Conservation (phyloP, 2,329 filamentous ascomycete genomes). For the Cladosporium sp. region DNA sequence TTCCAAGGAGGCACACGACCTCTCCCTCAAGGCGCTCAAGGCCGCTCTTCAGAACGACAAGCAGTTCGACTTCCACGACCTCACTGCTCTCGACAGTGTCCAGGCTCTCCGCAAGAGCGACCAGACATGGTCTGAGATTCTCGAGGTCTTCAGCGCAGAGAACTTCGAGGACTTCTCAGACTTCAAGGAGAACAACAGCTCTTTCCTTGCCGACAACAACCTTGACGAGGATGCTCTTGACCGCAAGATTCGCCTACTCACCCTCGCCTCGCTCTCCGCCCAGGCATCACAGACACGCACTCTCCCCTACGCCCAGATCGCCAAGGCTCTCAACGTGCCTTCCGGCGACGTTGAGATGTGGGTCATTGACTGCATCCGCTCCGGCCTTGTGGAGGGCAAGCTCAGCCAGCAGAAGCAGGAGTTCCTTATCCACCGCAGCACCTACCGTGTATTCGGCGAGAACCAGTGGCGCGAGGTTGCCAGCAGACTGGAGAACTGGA, state of each 20-base stretch:
- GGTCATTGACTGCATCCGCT: slow-evolving; percentile 97
- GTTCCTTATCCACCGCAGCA: slow-evolving; percentile 93
- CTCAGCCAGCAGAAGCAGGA: slow-evolving; percentile 89
- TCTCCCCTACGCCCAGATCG: slow-evolving; percentile 83
- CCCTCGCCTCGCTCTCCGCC: slow-evolving; percentile 85
- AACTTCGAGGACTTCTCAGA: slow-evolving; percentile 94
- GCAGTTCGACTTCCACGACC: slow-evolving; percentile 73
- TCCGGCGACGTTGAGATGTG: slow-evolving; percentile 90
- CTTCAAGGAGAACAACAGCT: slow-evolving; percentile 88
- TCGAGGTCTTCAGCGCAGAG: slow-evolving; percentile 94
- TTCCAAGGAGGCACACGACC: slow-evolving; percentile 56
- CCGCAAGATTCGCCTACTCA: slow-evolving; percentile 95
- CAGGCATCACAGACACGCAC: slow-evolving; percentile 75
- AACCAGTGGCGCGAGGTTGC: slow-evolving; percentile 98
- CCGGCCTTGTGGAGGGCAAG: slow-evolving; percentile 93
- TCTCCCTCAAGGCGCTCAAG: slow-evolving; percentile 66
- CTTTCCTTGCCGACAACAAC: slow-evolving; percentile 76
- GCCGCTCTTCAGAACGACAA: slow-evolving; percentile 65
- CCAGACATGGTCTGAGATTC: slow-evolving; percentile 82
- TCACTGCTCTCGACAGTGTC: slow-evolving; percentile 72
- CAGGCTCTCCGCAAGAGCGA: slow-evolving; percentile 86
- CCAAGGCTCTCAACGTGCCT: slow-evolving; percentile 80
- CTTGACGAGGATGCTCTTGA: slow-evolving; percentile 73
- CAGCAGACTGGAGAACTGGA: slow-evolving; percentile 88
- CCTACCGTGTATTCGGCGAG: slow-evolving; percentile 94